These are phyloP conservation scores for Beta vulgaris DNA, from an alignment of 148 eudicot genomes.

Conservation along the genomic window DNA sequence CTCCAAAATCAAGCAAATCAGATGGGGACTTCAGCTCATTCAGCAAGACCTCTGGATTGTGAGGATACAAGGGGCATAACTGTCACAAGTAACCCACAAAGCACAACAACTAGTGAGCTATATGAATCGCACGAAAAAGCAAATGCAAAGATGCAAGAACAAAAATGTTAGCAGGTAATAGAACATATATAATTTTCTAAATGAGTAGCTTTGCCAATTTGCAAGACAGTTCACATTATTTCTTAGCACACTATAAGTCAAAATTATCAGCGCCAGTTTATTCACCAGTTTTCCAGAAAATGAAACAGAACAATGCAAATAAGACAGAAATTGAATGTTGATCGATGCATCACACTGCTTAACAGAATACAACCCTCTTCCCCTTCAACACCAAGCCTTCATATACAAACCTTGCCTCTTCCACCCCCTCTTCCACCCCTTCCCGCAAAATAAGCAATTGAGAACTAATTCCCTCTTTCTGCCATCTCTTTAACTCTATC, in stretches of 20 bases:
- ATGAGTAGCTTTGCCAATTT: neutral
- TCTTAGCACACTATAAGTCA: neutral
- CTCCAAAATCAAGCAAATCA: slow-evolving; percentile 93
- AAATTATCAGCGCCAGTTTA: too few species aligned
- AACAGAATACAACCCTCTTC: too few species aligned
- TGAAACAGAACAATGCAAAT: too few species aligned
- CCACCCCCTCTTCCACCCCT: too few species aligned
- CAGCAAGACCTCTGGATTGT: slow-evolving; percentile 90
- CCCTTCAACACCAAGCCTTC: too few species aligned
- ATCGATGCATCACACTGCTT: too few species aligned
- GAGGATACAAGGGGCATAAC: slow-evolving; percentile 96
- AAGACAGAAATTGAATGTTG: too few species aligned
- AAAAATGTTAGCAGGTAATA: neutral
- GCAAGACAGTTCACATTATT: neutral
- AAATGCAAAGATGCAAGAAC: neutral
- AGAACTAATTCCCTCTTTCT: too few species aligned
- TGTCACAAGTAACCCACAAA: slow-evolving; percentile 38
- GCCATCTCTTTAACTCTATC: too few species aligned
- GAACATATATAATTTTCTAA: neutral
- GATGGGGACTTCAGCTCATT: slow-evolving; percentile 96
- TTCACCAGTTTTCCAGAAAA: too few species aligned
- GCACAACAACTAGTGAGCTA: neutral
- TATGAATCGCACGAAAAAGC: neutral
- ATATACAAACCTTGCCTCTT: too few species aligned
- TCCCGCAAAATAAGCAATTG: too few species aligned